These are phyloP conservation scores for Suillus discolor DNA, from an alignment of 768 basidiomycete species.

Conservation along the genomic window DNA sequence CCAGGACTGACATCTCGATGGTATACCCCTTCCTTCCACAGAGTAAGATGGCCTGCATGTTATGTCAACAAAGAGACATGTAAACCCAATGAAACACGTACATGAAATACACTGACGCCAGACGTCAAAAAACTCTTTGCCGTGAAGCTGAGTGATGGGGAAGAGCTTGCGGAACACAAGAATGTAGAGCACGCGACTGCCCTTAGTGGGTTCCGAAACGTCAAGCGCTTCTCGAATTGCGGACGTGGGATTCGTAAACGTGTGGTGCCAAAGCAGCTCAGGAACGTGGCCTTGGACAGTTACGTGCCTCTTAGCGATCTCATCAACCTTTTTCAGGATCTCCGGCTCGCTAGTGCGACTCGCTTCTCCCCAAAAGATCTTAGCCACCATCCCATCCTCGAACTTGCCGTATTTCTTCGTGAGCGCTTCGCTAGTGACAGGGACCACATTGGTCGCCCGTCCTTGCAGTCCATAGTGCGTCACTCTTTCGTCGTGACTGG, in stretches of 20 bases:
- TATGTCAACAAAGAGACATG: background rate
- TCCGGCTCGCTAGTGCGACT: background rate
- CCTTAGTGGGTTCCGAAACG: background rate
- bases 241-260: background rate
- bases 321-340: background rate
- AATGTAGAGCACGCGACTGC: background rate
- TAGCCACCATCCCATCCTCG: background rate
- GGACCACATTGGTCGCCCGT: slow-evolving; percentile 2
- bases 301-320: background rate
- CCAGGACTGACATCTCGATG: background rate
- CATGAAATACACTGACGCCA: background rate
- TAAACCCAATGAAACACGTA: background rate
- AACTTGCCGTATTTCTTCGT: background rate
- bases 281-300: background rate
- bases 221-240: background rate
- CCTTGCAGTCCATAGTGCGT: slow-evolving; percentile 1
- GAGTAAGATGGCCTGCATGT: background rate
- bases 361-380: background rate
- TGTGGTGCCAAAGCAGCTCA: background rate
- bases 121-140: background rate
- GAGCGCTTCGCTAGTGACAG: background rate
- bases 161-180: background rate
- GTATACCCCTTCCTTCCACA: background rate
- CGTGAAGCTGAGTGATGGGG: background rate
- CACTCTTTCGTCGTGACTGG: background rate